Base-by-base conservation (phyloP, 495 filamentous ascomycete species). In the Penicillium salamii region DNA sequence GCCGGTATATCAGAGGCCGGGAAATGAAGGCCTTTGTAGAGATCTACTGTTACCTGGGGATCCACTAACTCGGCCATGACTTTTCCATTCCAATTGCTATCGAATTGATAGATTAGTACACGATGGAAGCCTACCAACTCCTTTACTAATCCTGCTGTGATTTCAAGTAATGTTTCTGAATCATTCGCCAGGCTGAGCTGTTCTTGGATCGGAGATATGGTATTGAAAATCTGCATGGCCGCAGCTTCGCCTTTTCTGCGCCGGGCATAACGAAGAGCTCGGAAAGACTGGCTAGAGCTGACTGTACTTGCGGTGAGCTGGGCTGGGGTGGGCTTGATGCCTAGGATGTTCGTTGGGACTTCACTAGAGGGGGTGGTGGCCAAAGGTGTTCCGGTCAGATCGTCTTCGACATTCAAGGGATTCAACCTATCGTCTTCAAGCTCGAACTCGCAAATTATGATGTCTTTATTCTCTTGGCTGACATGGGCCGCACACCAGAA, bases 81-180 rank as follows among this genome's bases (percentile, higher is more conserved):
- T 35, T 81, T 80, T 0, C 90, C 91, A 61, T 95, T 95, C 73
- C 84, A 92, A 2, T 73, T 62, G 33, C 81, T 75, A 63, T 97
- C 91, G 52, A 96, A 97, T 58, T 95, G 90, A 65, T 96, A 96
- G n/a, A 97, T 79, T 86, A 96, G 87, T 8, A 96, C 87, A 2
- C 91, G 87, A 57, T 96, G 90, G 55, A 97, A 97, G 0, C 91
- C 91, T 0, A 90, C 95, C 24, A 97, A 64, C 52, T 96, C 91
- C 60, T 95, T 72, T 1, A 70, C 69, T 7, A 73, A 45, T 2
- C 71, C 68, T 32, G 29, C 12, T 7, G 29, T 13, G 12, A 13
- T 32, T 8, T 32, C 12, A 13, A 32, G 29, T 32, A 32, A 32
- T 8, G 29, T 32, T 8, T 32, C 29, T 3, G 12, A 3, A 13